Conservation (phyloP, 768 basidiomycete species). For the Naganishia vaughanmartiniae region DNA sequence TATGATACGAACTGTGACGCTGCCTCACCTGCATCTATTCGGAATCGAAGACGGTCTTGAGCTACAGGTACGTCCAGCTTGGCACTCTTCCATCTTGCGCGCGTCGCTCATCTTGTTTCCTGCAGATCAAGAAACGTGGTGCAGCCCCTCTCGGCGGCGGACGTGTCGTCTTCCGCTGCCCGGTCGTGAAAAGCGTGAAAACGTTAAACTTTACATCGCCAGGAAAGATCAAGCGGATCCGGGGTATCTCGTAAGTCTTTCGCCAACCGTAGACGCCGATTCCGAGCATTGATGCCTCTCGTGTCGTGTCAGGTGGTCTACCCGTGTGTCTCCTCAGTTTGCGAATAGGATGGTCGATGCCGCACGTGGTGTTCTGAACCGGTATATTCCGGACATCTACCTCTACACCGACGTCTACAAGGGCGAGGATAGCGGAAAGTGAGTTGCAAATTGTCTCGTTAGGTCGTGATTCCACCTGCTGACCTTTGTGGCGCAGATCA, state of each 20-base stretch:
- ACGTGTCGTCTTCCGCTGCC: conserved; percentile 89
- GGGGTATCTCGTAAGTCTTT: conserved; percentile 81
- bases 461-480: too few relatives aligned
- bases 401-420: conserved; percentile 98
- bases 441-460: conserved; percentile 45
- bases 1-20: conserved; percentile 79
- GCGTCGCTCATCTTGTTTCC: conserved; percentile 52
- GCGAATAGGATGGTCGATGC: conserved; percentile 97
- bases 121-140: conserved; percentile 81
- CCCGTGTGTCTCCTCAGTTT: conserved; percentile 93
- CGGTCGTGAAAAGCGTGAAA: conserved; percentile 83
- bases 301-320: conserved; percentile 56
- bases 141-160: conserved; percentile 87
- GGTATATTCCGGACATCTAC: conserved; percentile 96
- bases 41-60: conserved; percentile 88
- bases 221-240: conserved; percentile 88
- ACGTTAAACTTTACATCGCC: conserved; percentile 87
- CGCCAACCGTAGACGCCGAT: not conserved
- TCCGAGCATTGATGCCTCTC: not conserved
- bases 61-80: conserved; percentile 53
- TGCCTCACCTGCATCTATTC: conserved; percentile 86
- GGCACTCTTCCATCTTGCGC: not conserved
- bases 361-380: conserved; percentile 84
- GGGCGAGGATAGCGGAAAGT: conserved; percentile 96
- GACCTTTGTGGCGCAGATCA: conserved; percentile 60